A percentile compares a stretch with the other conserved stretches of the same genome.
These are phyloP conservation scores for Beauveria pseudobassiana DNA, from an alignment of 2,329 filamentous ascomycete genomes.

Conservation along the genomic window DNA sequence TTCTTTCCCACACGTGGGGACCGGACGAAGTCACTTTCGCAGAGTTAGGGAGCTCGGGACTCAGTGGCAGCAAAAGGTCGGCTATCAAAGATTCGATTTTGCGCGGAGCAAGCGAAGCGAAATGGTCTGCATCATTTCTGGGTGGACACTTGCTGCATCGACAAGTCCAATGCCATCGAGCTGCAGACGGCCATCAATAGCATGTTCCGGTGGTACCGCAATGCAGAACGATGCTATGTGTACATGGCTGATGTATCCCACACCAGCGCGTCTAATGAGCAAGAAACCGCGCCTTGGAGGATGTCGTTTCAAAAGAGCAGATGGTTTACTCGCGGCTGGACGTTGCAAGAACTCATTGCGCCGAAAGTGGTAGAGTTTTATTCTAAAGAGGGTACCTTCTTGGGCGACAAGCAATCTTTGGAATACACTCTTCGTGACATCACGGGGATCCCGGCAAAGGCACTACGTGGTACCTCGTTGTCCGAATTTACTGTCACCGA, in stretches of 20 bases:
- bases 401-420: background rate
- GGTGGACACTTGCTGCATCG: conserved; percentile 24
- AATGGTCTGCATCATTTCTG: conserved; percentile 18
- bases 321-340: conserved; percentile 42
- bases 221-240: conserved; percentile 19
- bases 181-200: conserved; percentile 1
- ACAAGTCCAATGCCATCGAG: conserved; percentile 1
- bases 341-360: conserved; percentile 59
- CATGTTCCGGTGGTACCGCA: conserved; percentile 20
- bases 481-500: conserved; percentile 11
- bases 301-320: conserved; percentile 11
- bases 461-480: conserved; percentile 1
- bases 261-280: background rate
- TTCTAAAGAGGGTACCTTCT: background rate
- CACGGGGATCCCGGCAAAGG: background rate
- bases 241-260: conserved; percentile 17
- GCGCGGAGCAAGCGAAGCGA: conserved; percentile 13
- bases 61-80: conserved; percentile 7
- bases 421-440: background rate
- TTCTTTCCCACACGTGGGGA: conserved; percentile 30
- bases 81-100: conserved; percentile 18
- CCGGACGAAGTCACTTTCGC: conserved; percentile 22
- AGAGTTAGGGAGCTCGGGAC: conserved; percentile 12
- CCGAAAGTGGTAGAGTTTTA: conserved; percentile 14
- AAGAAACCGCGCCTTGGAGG: background rate